Evolutionary conservation across 441 rosid species (phyloP), one percentile per base, ranked within the genome.

Genomic region (Brassica hybrid): DNA sequence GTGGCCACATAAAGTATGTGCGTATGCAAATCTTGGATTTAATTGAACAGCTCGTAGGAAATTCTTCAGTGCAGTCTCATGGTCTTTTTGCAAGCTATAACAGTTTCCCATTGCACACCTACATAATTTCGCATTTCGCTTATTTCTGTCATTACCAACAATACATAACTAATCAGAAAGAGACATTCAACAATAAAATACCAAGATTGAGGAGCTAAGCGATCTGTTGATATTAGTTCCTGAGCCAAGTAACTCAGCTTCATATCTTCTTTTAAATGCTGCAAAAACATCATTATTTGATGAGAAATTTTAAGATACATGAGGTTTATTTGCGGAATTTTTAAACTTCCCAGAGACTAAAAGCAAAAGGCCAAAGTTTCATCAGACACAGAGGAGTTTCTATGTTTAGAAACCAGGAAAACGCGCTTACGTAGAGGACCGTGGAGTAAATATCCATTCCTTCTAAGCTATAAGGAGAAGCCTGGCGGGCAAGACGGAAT

Each of bases 81-180:
- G 99, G 87, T 96, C 97, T 84, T 96, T 94, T 90, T 92, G 99
- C 86, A 91, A 86, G 84, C 99, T 94, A 80, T 88, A 96, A 83
- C 99, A 91, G 72, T 96, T 96, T 67, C 99, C 99, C 94, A 92
- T 86, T 45, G 99, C 99, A 87, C 92, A 89, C 99, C 99, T 96
- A 83, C 83, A 87, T 64, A 67, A n/a, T n/a, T n/a, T n/a, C n/a
- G n/a, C n/a, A 81, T 78, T 27, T 73, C 4, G 8, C 30, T 59
- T 74, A 56, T n/a, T 66, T 76, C 43, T 48, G 13, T 19, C 7
- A 52, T 10, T 16, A 14, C 23, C 45, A 48, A 65, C 21, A 50
- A 17, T 9, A 71, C 17, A 70, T 3, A 2, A 27, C 7, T 5
- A 67, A 18, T 69, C 36, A 75, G 45, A 34, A 61, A 67, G 72